Percentiles rank a stretch among this genome's conserved stretches.
Evolutionary conservation across 257 asterid species (phyloP).

Genomic region (Nyctanthes arbortristis): DNA sequence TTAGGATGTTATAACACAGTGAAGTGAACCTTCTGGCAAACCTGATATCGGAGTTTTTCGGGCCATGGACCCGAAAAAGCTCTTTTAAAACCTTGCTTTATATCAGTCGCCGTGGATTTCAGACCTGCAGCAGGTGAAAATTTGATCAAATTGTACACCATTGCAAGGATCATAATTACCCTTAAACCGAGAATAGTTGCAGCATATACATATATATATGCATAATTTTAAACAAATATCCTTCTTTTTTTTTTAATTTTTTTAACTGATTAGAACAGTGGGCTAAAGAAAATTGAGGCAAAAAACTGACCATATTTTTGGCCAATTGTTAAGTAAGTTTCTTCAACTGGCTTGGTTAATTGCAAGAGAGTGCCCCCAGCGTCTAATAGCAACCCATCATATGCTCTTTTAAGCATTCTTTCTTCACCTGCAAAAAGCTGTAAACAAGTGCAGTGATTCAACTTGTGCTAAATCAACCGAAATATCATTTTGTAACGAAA

Average conservation of each 20-base stretch:
- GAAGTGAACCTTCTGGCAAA: slow-evolving; percentile 28
- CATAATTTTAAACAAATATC: slow-evolving; percentile 16
- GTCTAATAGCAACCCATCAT: slow-evolving; percentile 77
- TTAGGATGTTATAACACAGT: not conserved
- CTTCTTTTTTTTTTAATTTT: not conserved
- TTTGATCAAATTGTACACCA: not conserved
- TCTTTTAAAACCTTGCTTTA: slow-evolving; percentile 84
- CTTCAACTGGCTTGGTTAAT: slow-evolving; percentile 76
- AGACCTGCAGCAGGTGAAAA: slow-evolving; percentile 51
- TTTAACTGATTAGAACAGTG: not conserved
- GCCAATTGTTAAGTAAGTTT: slow-evolving; percentile 69
- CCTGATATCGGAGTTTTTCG: slow-evolving; percentile 90
- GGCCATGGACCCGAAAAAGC: slow-evolving; percentile 94
- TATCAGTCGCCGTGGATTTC: slow-evolving; percentile 58
- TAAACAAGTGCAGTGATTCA: not conserved
- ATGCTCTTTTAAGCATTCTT: slow-evolving; percentile 47
- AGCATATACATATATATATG: not conserved
- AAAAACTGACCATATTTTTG: slow-evolving; percentile 62
- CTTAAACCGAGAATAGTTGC: not conserved
- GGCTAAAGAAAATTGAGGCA: not conserved
- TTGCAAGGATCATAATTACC: not conserved
- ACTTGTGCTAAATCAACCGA: not conserved
- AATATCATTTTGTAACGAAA: not conserved
- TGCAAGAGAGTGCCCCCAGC: slow-evolving; percentile 97
- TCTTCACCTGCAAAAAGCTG: slow-evolving; percentile 33